Percentiles rank a stretch among this genome's conserved stretches.
Conservation (phyloP, 2,329 filamentous ascomycete genomes). For the Dothistroma septosporum region DNA sequence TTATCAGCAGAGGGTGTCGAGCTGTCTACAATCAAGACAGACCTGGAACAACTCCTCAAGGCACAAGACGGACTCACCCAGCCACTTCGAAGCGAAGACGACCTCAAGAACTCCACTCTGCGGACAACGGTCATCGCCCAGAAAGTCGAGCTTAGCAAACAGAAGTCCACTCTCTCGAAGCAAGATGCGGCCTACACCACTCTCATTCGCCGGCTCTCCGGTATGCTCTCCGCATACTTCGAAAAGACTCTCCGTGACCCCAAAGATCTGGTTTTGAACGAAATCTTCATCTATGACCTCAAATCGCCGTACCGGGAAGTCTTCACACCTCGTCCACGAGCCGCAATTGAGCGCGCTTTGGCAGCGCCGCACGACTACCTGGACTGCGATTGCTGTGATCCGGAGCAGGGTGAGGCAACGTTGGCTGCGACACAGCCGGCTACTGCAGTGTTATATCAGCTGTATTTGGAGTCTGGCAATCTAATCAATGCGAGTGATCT, state of each 20-base stretch:
- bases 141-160: slow-evolving; percentile 73
- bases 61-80: slow-evolving; percentile 13
- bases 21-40: slow-evolving; percentile 10
- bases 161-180: slow-evolving; percentile 65
- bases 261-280: slow-evolving; percentile 57
- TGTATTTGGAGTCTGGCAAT: slow-evolving; percentile 72
- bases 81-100: slow-evolving; percentile 68
- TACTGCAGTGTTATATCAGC: slow-evolving; percentile 69
- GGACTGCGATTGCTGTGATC: slow-evolving; percentile 63
- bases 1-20: background rate
- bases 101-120: slow-evolving; percentile 63
- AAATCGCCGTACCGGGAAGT: slow-evolving; percentile 66
- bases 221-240: slow-evolving; percentile 50
- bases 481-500: slow-evolving; percentile 76
- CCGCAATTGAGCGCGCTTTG: slow-evolving; percentile 67
- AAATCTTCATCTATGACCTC: slow-evolving; percentile 72
- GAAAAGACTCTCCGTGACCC: slow-evolving; percentile 46
- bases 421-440: slow-evolving; percentile 62
- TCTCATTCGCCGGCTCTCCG: slow-evolving; percentile 56
- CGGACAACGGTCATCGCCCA: slow-evolving; percentile 77
- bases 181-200: slow-evolving; percentile 67
- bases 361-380: slow-evolving; percentile 73
- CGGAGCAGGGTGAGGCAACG: slow-evolving; percentile 39
- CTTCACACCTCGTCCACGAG: slow-evolving; percentile 69
- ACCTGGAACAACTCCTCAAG: slow-evolving; percentile 26